These are phyloP conservation scores for Tolypocladium sp. DNA, from an alignment of 2,329 filamentous ascomycete genomes.

Conservation along the genomic window DNA sequence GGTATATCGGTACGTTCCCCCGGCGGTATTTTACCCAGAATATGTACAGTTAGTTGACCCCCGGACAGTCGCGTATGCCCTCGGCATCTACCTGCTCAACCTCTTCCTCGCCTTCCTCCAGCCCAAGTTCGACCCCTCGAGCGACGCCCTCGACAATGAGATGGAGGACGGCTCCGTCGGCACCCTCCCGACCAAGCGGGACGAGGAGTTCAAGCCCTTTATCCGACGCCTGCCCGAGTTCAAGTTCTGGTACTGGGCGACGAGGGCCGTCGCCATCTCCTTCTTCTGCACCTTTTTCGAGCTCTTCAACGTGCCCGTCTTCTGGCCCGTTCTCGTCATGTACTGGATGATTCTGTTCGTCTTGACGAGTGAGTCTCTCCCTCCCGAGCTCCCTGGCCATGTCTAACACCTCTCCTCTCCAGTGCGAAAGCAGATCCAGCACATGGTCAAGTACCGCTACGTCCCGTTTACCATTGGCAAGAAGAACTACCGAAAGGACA, in stretches of 20 bases:
- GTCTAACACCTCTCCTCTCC: slow-evolving; percentile 1
- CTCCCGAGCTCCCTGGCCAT: too few species aligned
- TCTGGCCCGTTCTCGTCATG: slow-evolving; percentile 97
- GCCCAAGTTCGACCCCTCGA: slow-evolving; percentile 96
- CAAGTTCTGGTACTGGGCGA: slow-evolving; percentile 99
- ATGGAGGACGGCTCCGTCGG: slow-evolving; percentile 87
- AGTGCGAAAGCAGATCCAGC: slow-evolving; percentile 99
- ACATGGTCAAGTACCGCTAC: slow-evolving; percentile 99
- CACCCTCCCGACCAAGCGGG: slow-evolving; percentile 82
- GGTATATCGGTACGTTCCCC: slow-evolving; percentile 76
- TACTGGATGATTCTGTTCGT: slow-evolving; percentile 98
- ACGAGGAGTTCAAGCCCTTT: slow-evolving; percentile 96
- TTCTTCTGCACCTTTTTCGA: slow-evolving; percentile 90
- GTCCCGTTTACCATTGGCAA: slow-evolving; percentile 91
- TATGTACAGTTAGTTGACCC: background rate
- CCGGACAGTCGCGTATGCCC: slow-evolving; percentile 76
- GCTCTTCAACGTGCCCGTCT: slow-evolving; percentile 93
- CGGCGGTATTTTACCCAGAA: too few species aligned
- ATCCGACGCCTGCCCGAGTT: slow-evolving; percentile 95
- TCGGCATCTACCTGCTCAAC: slow-evolving; percentile 98
- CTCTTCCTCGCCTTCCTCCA: slow-evolving; percentile 97
- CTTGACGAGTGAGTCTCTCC: slow-evolving; percentile 68
- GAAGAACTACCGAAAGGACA: slow-evolving; percentile 64
- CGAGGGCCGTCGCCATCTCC: slow-evolving; percentile 71
- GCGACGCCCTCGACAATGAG: slow-evolving; percentile 82